Conservation (phyloP, 306 rosid genomes). For the Begonia fuchsioides region DNA sequence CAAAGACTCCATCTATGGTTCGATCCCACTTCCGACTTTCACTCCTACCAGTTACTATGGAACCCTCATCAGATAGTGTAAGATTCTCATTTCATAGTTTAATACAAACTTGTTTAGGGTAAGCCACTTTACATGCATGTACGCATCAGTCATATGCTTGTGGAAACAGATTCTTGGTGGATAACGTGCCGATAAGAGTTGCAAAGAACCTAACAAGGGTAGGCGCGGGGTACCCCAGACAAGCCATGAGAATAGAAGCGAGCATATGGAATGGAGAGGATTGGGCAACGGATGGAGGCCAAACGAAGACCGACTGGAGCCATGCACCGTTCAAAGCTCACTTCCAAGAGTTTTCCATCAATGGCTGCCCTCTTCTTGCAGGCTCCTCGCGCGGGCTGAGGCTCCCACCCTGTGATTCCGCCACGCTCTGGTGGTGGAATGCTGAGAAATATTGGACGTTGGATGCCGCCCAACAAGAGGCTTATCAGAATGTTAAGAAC, state of each 20-base stretch:
- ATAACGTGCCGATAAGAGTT: slow-evolving; percentile 31
- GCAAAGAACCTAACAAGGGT: slow-evolving; percentile 17
- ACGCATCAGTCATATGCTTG: too few relatives aligned
- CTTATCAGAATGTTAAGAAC: slow-evolving; percentile 15
- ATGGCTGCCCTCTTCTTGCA: slow-evolving; percentile 16
- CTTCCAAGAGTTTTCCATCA: slow-evolving; percentile 24
- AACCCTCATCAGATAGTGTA: slow-evolving; percentile 55
- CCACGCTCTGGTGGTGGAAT: slow-evolving; percentile 29
- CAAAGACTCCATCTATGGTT: slow-evolving; percentile 47
- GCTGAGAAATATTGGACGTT: slow-evolving; percentile 13
- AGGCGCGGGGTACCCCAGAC: slow-evolving; percentile 23
- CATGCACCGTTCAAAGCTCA: slow-evolving; percentile 41
- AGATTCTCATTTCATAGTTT: slow-evolving; percentile 1
- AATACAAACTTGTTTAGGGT: too few relatives aligned
- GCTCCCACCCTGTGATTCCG: slow-evolving; percentile 13
- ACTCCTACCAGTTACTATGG: slow-evolving; percentile 35
- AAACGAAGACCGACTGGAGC: slow-evolving; percentile 24
- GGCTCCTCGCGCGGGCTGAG: background rate
- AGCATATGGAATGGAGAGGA: slow-evolving; percentile 35
- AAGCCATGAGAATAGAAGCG: slow-evolving; percentile 31
- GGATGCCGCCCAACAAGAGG: slow-evolving; percentile 2
- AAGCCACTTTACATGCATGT: too few relatives aligned
- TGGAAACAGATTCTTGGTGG: slow-evolving; percentile 27
- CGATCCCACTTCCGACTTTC: slow-evolving; percentile 34
- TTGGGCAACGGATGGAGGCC: slow-evolving; percentile 55